Evolutionary conservation across 2,329 filamentous ascomycete genomes (phyloP).

Genomic region (Arthrobotrys pseudoclavata): DNA sequence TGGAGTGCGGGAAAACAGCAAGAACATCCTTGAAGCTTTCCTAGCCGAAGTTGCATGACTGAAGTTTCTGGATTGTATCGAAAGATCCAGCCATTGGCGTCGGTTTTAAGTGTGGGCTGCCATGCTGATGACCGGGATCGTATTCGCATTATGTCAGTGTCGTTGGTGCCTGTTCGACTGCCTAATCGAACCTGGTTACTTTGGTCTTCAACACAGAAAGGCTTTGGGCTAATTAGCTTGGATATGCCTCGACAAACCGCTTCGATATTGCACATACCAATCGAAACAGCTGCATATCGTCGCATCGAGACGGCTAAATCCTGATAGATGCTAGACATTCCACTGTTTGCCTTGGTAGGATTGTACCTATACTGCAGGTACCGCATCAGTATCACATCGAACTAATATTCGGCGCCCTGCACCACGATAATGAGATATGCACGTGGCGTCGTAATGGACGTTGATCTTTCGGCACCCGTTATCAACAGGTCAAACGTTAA

Average conservation of each 20-base stretch:
- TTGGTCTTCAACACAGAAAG: slow-evolving; percentile 31
- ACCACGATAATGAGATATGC: slow-evolving; percentile 42
- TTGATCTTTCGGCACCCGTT: slow-evolving; percentile 31
- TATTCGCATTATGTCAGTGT: slow-evolving; percentile 59
- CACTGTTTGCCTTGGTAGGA: slow-evolving; percentile 27
- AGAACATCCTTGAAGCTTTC: slow-evolving; percentile 46
- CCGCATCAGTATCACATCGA: slow-evolving; percentile 18
- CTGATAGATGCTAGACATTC: slow-evolving; percentile 34
- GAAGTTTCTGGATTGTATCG: slow-evolving; percentile 46
- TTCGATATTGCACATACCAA: slow-evolving; percentile 32
- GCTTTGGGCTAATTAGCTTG: slow-evolving; percentile 6
- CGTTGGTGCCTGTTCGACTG: slow-evolving; percentile 60
- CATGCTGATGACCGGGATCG: slow-evolving; percentile 38
- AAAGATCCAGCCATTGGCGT: slow-evolving; percentile 36
- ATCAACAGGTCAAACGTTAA: slow-evolving; percentile 19
- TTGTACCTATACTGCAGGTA: slow-evolving; percentile 37
- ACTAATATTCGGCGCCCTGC: slow-evolving; percentile 36
- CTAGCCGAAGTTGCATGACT: slow-evolving; percentile 56
- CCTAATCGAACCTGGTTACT: slow-evolving; percentile 54
- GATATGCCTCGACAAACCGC: slow-evolving; percentile 28
- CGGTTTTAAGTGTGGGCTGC: slow-evolving; percentile 48
- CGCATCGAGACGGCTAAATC: slow-evolving; percentile 49
- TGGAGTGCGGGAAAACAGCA: slow-evolving; percentile 46
- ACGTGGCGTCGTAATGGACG: slow-evolving; percentile 17
- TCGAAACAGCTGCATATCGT: slow-evolving; percentile 37